Evolutionary conservation across 169 alveolate species (phyloP), one percentile per base, ranked within the genome.

Genomic region (Plasmodium reichenowi): DNA sequence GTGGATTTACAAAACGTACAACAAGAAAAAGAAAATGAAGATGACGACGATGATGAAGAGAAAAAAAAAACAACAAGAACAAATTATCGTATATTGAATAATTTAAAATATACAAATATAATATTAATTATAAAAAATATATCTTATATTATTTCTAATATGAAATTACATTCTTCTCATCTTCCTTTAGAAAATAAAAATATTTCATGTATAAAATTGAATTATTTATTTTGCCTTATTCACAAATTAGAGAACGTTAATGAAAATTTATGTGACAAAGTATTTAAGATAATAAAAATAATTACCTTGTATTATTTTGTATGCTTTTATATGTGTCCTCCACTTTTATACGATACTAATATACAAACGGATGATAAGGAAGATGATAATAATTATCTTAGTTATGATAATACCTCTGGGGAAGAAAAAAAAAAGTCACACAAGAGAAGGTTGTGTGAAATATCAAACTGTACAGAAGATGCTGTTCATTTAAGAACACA

Each of bases 121-220:
- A 66, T 78, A 64, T 78, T 78, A 9, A 78, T 63, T 64, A 24
- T 78, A 66, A 78, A 78, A 52, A 52, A 71, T 29, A 78, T 78
- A 20, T 50, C 89, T 13, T 78, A 66, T 59, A 78, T 78, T 45
- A 50, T 64, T 78, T 50, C 89, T 8, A 64, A 78, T 78, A 71
- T 78, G 22, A 78, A 64, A 24, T 9, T 66, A 48, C 24, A 38
- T 38, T 38, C 10, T 5, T 38, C 47, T 38, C 9, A 38, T 38
- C 1, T 0, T 8, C 10, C 9, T 38, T 38, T 38, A 9, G 47
- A 38, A 5, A 38, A 38, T 38, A 38, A 5, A 38, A 38, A 38
- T 38, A 38, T 38, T 38, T 8, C 63, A 45, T 26, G 32, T 10
- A 22, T 74, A 17, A 62, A 60, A 20, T 20, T 59, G 56, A 71